These are phyloP conservation scores for Phyllosticta citribraziliensis DNA, from an alignment of 2,329 filamentous ascomycete genomes.

Conservation along the genomic window DNA sequence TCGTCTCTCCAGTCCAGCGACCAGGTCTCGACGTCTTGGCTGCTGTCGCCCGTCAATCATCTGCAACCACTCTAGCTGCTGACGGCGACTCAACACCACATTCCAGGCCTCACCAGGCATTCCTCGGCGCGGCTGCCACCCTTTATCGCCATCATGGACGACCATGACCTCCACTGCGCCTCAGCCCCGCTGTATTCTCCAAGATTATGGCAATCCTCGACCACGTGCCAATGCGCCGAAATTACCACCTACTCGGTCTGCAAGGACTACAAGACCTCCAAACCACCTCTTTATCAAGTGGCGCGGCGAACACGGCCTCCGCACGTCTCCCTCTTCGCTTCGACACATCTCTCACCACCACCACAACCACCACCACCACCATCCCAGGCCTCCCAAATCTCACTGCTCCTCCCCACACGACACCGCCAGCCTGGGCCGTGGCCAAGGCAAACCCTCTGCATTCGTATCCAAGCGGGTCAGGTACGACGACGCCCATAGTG, in stretches of 20 bases:
- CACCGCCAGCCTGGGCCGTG: not conserved
- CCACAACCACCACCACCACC: not conserved
- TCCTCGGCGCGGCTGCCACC: too few relatives aligned
- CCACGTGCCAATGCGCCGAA: not conserved
- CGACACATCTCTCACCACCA: not conserved
- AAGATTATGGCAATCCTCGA: not conserved
- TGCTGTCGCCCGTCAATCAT: not conserved
- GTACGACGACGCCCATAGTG: not conserved
- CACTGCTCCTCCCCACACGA: not conserved
- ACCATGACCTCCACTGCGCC: too few relatives aligned
- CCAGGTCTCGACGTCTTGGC: not conserved
- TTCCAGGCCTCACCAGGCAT: too few relatives aligned
- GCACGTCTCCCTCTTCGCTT: too few relatives aligned
- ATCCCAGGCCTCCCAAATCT: not conserved
- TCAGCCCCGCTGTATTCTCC: not conserved
- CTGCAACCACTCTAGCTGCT: not conserved
- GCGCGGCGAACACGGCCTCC: not conserved
- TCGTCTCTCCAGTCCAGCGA: not conserved
- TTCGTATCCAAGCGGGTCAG: not conserved
- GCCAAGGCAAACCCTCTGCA: not conserved
- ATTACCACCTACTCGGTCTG: not conserved
- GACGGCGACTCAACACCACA: not conserved
- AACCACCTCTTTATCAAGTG: not conserved
- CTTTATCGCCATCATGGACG: too few relatives aligned
- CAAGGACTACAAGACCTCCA: not conserved